Conservation (phyloP, 352 stramenopile genomes). For the Phytopythium delawarense region DNA sequence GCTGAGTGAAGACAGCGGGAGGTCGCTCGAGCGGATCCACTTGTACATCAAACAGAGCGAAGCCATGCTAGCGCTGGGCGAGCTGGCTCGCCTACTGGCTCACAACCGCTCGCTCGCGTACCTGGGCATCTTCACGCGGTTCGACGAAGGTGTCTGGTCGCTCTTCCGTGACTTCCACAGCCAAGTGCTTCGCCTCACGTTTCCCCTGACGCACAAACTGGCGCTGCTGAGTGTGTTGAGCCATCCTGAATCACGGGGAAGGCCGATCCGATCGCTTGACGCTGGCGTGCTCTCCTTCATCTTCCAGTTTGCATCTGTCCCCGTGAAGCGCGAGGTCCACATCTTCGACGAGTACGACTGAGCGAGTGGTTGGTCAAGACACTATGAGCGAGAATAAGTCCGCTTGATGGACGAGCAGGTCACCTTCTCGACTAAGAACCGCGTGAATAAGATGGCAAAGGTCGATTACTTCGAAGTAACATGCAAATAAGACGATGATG, state of each 20-base stretch:
- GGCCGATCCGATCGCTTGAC: constrained; percentile 14
- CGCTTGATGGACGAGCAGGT: background rate
- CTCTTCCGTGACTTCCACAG: constrained; percentile 9
- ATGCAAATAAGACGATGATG: no score
- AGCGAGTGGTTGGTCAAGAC: background rate
- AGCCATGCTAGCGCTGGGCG: constrained; percentile 1
- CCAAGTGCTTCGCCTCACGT: constrained; percentile 13
- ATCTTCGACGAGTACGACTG: constrained; percentile 9
- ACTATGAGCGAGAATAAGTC: no score
- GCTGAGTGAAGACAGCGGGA: background rate
- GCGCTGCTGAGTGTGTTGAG: constrained; percentile 28
- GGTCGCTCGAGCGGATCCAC: background rate
- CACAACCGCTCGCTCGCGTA: constrained; percentile 5
- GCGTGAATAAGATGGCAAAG: no score
- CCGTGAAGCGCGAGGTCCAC: constrained; percentile 6
- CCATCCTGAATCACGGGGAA: constrained; percentile 4
- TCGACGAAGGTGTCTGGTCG: constrained; percentile 2
- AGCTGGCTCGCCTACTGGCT: background rate
- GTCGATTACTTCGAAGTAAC: no score
- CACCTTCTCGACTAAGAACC: no score
- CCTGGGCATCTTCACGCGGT: constrained; percentile 6
- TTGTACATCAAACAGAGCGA: constrained; percentile 9
- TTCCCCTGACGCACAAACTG: constrained; percentile 12
- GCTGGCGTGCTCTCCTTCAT: constrained; percentile 22
- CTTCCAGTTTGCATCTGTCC: constrained; percentile 20